Base-by-base conservation (phyloP, 2,329 filamentous ascomycete species). In the Fusarium praegraminearum region DNA sequence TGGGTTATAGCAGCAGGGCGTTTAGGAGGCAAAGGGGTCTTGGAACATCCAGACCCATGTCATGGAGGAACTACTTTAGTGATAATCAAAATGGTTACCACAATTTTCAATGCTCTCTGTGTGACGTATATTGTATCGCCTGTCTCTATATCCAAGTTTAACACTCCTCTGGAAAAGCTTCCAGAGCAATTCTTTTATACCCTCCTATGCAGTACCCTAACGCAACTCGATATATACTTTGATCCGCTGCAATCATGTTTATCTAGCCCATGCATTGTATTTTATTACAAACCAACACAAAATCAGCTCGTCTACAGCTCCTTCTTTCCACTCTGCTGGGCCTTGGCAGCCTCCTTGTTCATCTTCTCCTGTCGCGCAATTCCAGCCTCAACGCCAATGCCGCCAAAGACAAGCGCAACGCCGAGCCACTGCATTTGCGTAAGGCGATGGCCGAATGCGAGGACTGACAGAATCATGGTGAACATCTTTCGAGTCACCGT, bases 401-500 rank as follows among this genome's bases (percentile, higher is more conserved):
- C 96, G 28, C 94, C 94, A 83, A 99, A 99, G 11, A 99, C 96
- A 62, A 99, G 84, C 0, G 88, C 91, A 33, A 99, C 94, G 68
- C 96, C 96, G 9, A 97, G 83, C 93, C 94, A 97, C 82, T 99
- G 96, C 86, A 95, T 97, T n/a, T 84, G 82, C 30, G 89, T 92
- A 50, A 99, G 86, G 68, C 87, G 88, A 80, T 99, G 96, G 30
- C 96, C 96, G 78, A 98, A 99, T 82, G 93, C 94, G 65, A 98
- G 84, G 30, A 99, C 96, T 56, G 93, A 97, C 53, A 98, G 86
- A 63, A 98, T 93, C 96, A 99, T 99, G 72, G 95, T 98, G 79
- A 98, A 88, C 96, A 99, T 99, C 84, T 99, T 99, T 77, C 96
- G 88, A 46, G 96, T 99, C 46, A 99, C 96, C 3, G 94, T 99